These are phyloP conservation scores for Kwoniella botswanensis DNA, from an alignment of 768 basidiomycete species.

Conservation along the genomic window DNA sequence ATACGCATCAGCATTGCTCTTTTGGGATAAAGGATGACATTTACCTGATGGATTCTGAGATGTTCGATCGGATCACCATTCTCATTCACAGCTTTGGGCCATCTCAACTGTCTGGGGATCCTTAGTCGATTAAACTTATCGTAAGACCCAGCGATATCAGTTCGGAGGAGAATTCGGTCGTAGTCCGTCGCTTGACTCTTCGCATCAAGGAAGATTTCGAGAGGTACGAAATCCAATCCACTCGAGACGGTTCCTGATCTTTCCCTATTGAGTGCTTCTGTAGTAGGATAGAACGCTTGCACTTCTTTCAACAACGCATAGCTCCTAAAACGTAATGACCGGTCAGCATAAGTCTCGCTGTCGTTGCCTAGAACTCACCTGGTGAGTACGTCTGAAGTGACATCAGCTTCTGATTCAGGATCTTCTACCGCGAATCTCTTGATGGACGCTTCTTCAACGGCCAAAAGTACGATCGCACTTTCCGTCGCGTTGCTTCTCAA, in stretches of 20 bases:
- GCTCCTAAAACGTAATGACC: slow-evolving; percentile 64
- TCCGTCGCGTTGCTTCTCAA: slow-evolving; percentile 69
- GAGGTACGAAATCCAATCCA: slow-evolving; percentile 66
- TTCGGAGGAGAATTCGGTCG: slow-evolving; percentile 87
- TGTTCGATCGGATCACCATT: slow-evolving; percentile 60
- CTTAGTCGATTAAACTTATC: slow-evolving; percentile 95
- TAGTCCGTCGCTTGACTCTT: slow-evolving; percentile 80
- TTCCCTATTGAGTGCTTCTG: slow-evolving; percentile 27
- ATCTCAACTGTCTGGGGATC: slow-evolving; percentile 61
- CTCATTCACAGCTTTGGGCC: slow-evolving; percentile 54
- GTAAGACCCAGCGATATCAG: slow-evolving; percentile 80
- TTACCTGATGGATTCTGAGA: slow-evolving; percentile 70
- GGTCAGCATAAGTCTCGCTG: background rate
- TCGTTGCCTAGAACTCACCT: slow-evolving; percentile 62
- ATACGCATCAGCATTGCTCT: background rate
- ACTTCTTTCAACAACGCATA: slow-evolving; percentile 78
- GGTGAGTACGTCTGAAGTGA: slow-evolving; percentile 83
- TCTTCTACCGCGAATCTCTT: slow-evolving; percentile 83
- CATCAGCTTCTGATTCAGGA: slow-evolving; percentile 75
- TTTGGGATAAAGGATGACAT: slow-evolving; percentile 20
- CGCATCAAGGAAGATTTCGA: slow-evolving; percentile 86
- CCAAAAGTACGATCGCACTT: slow-evolving; percentile 69
- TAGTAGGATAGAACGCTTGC: slow-evolving; percentile 79
- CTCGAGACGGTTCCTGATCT: slow-evolving; percentile 17
- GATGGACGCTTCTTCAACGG: slow-evolving; percentile 78